phyloP scores from a whole-genome alignment of 768 basidiomycete genomes.

The Phallus indusiatus region DNA sequence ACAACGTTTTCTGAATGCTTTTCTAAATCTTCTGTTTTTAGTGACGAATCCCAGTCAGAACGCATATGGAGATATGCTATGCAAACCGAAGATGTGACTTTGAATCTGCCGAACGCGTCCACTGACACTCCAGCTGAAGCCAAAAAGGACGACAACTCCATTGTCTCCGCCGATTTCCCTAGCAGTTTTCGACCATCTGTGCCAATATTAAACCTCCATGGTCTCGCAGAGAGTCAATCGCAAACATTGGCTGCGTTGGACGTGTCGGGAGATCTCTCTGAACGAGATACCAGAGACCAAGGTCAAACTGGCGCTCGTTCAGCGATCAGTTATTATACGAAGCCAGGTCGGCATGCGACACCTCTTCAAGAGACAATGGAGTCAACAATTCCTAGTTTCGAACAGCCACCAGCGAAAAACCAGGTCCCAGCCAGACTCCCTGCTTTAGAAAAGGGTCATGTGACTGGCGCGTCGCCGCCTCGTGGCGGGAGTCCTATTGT shows the following conservation, averaged over 20 bases:
- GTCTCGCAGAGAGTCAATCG: conserved; percentile 3
- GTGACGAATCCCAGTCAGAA: conserved; percentile 1
- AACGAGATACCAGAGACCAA: neutral
- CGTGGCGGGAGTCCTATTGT: neutral
- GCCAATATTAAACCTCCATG: neutral
- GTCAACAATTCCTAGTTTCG: neutral
- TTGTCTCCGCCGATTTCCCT: neutral
- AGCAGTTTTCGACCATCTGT: neutral
- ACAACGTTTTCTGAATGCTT: neutral
- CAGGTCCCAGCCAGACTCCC: neutral
- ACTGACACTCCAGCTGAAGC: neutral
- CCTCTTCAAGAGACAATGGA: neutral
- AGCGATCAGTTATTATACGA: neutral
- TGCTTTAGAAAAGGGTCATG: conserved; percentile 1
- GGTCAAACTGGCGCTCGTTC: neutral
- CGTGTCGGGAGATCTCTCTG: neutral
- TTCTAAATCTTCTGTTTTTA: neutral
- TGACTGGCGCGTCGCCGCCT: conserved; percentile 8
- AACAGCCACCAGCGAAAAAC: neutral
- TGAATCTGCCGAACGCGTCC: conserved; percentile 10
- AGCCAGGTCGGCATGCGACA: neutral
- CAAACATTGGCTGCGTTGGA: neutral
- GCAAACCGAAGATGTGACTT: neutral
- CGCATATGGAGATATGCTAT: neutral
- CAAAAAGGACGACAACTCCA: neutral